phyloP scores from a whole-genome alignment of 192 early-diverging fungal genomes.

The Podila epigama region DNA sequence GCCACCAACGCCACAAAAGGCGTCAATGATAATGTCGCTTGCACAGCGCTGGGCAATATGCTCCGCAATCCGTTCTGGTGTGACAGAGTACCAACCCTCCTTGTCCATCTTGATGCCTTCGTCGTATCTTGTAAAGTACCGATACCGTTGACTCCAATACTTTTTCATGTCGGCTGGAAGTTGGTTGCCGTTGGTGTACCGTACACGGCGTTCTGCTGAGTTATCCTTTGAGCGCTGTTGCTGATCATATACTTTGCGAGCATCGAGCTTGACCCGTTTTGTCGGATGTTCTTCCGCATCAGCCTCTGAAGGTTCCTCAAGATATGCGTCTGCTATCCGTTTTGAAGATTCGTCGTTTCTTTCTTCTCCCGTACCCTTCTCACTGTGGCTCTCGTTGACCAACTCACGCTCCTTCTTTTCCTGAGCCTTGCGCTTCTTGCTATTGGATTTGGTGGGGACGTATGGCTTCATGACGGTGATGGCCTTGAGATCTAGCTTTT shows the following conservation, averaged over 20 bases:
- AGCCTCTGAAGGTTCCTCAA: background rate
- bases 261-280: slow-evolving; percentile 35
- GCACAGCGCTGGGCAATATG: slow-evolving; percentile 78
- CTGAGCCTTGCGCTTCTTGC: slow-evolving; percentile 21
- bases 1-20: slow-evolving; percentile 95
- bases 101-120: slow-evolving; percentile 87
- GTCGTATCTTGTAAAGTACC: slow-evolving; percentile 86
- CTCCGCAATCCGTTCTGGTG: slow-evolving; percentile 87
- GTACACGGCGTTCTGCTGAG: slow-evolving; percentile 1
- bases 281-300: background rate
- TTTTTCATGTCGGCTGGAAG: slow-evolving; percentile 37
- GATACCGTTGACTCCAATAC: slow-evolving; percentile 88
- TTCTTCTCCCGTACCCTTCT: background rate
- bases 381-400: background rate
- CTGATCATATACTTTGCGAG: slow-evolving; percentile 8
- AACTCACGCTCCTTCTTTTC: background rate
- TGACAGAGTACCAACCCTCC: slow-evolving; percentile 95
- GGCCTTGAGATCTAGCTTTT: slow-evolving; percentile 12
- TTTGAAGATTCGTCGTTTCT: background rate
- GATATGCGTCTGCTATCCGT: background rate
- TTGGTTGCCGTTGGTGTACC: slow-evolving; percentile 8
- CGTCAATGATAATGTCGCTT: slow-evolving; percentile 80
- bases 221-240: slow-evolving; percentile 24
- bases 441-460: slow-evolving; percentile 2
- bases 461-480: slow-evolving; percentile 15